Percentiles rank a stretch among this genome's conserved stretches.
Conservation (phyloP, 2,329 filamentous ascomycete species). For the Neurospora crassa region DNA sequence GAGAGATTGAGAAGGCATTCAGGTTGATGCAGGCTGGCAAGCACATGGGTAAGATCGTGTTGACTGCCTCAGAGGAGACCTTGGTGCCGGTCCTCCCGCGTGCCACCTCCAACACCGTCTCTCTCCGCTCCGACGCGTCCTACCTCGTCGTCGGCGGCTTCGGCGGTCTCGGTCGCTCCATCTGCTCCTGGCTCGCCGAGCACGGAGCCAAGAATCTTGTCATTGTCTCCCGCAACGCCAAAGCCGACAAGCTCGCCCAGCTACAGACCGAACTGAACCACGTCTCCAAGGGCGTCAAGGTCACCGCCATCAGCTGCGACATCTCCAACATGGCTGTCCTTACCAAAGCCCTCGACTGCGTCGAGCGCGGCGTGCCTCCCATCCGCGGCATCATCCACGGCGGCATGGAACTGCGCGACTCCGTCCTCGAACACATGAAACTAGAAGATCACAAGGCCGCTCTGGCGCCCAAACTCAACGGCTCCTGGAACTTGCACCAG, state of each 20-base stretch:
- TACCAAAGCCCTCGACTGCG: slow-evolving; percentile 15
- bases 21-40: slow-evolving; percentile 31
- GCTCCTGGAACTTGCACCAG: slow-evolving; percentile 34
- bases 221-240: slow-evolving; percentile 22
- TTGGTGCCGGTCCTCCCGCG: slow-evolving; percentile 14
- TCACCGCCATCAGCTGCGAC: slow-evolving; percentile 21
- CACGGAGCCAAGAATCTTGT: slow-evolving; percentile 23
- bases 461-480: slow-evolving; percentile 30
- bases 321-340: slow-evolving; percentile 22
- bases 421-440: slow-evolving; percentile 27
- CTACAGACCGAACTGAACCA: slow-evolving; percentile 17
- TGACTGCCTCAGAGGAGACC: slow-evolving; percentile 17
- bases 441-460: slow-evolving; percentile 26
- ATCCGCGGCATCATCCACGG: slow-evolving; percentile 31
- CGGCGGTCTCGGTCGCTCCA: slow-evolving; percentile 24
- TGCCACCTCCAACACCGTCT: neutral
- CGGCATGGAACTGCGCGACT: slow-evolving; percentile 30
- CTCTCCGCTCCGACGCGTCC: slow-evolving; percentile 16
- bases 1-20: slow-evolving; percentile 28
- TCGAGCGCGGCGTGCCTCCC: slow-evolving; percentile 17
- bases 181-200: slow-evolving; percentile 22
- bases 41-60: slow-evolving; percentile 36
- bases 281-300: slow-evolving; percentile 12
- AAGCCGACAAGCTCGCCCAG: slow-evolving; percentile 8
- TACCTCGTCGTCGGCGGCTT: slow-evolving; percentile 27